Conservation (phyloP, 495 filamentous ascomycete species). For the Hypoxylon perforatum region DNA sequence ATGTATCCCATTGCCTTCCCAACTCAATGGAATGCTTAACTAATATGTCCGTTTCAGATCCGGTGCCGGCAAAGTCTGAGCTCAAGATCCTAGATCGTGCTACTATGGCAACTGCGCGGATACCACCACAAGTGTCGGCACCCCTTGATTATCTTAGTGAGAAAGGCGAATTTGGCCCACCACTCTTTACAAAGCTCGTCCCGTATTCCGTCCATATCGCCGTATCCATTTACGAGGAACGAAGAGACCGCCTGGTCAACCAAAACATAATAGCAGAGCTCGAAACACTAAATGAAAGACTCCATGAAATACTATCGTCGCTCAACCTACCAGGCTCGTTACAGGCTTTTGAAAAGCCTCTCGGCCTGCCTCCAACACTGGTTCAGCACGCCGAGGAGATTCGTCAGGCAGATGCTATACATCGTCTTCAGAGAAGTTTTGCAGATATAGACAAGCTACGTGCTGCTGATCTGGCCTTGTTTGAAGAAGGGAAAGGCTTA, state of each 20-base stretch:
- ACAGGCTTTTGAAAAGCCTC: slow-evolving; percentile 93
- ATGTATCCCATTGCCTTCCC: slow-evolving; percentile 4
- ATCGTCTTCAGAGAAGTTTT: slow-evolving; percentile 77
- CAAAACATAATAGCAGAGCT: slow-evolving; percentile 85
- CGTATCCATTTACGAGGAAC: slow-evolving; percentile 93
- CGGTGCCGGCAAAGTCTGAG: slow-evolving; percentile 89
- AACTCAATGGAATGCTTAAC: neutral
- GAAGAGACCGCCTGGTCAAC: slow-evolving; percentile 88
- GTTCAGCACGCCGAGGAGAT: slow-evolving; percentile 94
- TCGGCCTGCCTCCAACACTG: slow-evolving; percentile 87
- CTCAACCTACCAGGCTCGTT: slow-evolving; percentile 92
- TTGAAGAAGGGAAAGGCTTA: slow-evolving; percentile 82
- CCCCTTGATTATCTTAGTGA: slow-evolving; percentile 83
- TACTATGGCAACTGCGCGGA: slow-evolving; percentile 83
- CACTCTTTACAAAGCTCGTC: slow-evolving; percentile 90
- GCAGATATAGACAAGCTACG: slow-evolving; percentile 89
- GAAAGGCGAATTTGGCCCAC: slow-evolving; percentile 80
- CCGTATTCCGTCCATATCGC: slow-evolving; percentile 96
- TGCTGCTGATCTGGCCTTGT: slow-evolving; percentile 75
- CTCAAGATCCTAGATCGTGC: slow-evolving; percentile 87
- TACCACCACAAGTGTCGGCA: slow-evolving; percentile 85
- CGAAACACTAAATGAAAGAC: slow-evolving; percentile 79
- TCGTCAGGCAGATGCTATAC: slow-evolving; percentile 87
- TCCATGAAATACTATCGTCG: slow-evolving; percentile 83
- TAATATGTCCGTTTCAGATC: slow-evolving; percentile 54